Evolutionary conservation across 2,329 filamentous ascomycete species (phyloP).

Genomic region (Magnaporthales sp.): DNA sequence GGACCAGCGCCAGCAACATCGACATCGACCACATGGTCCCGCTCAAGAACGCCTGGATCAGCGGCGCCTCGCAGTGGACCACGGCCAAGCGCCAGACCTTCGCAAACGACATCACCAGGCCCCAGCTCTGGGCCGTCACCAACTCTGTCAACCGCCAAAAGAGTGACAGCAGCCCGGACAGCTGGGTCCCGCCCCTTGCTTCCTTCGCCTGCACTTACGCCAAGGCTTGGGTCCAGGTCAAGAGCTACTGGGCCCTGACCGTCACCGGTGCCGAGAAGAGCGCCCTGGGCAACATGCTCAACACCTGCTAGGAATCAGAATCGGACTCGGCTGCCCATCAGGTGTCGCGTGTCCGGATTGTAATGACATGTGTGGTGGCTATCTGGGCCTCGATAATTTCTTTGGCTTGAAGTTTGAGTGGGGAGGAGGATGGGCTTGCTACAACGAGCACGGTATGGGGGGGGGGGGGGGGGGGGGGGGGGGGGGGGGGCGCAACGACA

Average conservation of each 20-base stretch:
- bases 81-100: constrained; percentile 56
- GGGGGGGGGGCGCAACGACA: too few species aligned
- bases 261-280: constrained; percentile 65
- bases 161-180: constrained; percentile 64
- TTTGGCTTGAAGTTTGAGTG: not conserved
- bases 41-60: constrained; percentile 71
- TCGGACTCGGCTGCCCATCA: not conserved
- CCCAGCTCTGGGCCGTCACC: constrained; percentile 73
- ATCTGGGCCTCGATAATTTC: not conserved
- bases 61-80: constrained; percentile 65
- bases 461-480: too few species aligned
- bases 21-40: constrained; percentile 84
- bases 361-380: not conserved
- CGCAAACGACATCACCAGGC: constrained; percentile 68
- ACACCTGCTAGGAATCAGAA: constrained; percentile 40
- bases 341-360: not conserved
- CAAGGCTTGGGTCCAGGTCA: constrained; percentile 68
- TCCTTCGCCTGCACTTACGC: constrained; percentile 74
- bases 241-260: constrained; percentile 60
- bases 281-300: constrained; percentile 56
- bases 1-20: constrained; percentile 59
- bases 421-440: too few species aligned
- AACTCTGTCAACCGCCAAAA: constrained; percentile 67
- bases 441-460: too few species aligned
- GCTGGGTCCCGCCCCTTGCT: constrained; percentile 64